A percentile compares a stretch with the other conserved stretches of the same genome.
These are phyloP conservation scores for Sporothrix inflata DNA, from an alignment of 2,329 filamentous ascomycete species.

Conservation along the genomic window DNA sequence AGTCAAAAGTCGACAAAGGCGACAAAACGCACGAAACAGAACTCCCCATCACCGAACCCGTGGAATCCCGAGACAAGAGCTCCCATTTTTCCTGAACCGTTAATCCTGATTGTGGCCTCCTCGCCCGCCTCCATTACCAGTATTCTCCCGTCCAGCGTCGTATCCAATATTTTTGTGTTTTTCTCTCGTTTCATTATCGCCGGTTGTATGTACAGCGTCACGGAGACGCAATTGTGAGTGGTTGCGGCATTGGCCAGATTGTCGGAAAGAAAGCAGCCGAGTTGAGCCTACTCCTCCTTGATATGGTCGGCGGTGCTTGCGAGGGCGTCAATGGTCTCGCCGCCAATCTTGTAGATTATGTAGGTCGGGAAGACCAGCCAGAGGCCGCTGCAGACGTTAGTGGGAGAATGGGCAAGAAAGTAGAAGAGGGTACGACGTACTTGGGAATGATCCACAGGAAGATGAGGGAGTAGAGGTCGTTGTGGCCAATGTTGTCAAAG, in stretches of 20 bases:
- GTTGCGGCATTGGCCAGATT: neutral
- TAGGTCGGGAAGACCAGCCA: conserved; percentile 59
- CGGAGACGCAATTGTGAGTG: neutral
- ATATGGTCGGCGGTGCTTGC: conserved; percentile 40
- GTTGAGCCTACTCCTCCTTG: conserved; percentile 46
- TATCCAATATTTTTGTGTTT: conserved; percentile 1
- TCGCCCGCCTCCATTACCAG: neutral
- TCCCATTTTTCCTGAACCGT: conserved; percentile 1
- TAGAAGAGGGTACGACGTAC: conserved; percentile 45
- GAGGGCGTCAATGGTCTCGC: conserved; percentile 54
- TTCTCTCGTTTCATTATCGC: neutral
- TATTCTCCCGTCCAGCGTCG: neutral
- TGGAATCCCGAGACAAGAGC: neutral
- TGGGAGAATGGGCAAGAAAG: neutral
- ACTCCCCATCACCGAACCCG: neutral
- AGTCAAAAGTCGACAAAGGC: neutral
- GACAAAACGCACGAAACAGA: neutral
- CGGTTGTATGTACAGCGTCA: conserved; percentile 8
- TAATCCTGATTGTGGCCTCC: neutral
- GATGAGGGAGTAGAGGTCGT: conserved; percentile 49
- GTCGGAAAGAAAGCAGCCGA: neutral
- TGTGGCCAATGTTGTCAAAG: conserved; percentile 62
- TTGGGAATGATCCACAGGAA: conserved; percentile 63
- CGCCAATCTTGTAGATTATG: conserved; percentile 55
- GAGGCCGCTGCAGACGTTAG: conserved; percentile 48